phyloP scores from a whole-genome alignment of 2,329 filamentous ascomycete species.

The Triangularia setosa region DNA sequence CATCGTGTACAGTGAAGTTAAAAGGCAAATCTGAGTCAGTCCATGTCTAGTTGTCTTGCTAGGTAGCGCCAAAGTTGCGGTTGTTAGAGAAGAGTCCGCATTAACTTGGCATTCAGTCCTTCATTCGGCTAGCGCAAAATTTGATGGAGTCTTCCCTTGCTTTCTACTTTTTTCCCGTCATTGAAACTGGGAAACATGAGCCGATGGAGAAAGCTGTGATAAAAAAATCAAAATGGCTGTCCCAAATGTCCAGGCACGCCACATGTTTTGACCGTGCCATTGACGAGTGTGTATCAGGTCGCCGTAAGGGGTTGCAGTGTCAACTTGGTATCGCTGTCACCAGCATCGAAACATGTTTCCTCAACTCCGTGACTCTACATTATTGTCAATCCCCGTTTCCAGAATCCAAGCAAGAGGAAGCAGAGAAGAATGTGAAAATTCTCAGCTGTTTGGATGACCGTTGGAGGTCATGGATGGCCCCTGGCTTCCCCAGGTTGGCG shows the following conservation, averaged over 20 bases:
- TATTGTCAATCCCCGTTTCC: neutral
- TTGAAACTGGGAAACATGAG: neutral
- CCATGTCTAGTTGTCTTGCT: neutral
- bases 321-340: neutral
- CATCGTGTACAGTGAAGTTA: constrained; percentile 31
- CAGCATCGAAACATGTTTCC: neutral
- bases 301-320: neutral
- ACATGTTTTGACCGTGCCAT: neutral
- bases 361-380: neutral
- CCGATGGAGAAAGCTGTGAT: neutral
- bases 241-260: neutral
- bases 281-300: neutral
- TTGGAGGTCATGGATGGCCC: constrained; percentile 1
- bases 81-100: neutral
- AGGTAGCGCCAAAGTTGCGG: neutral
- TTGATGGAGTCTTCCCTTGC: neutral
- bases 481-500: neutral
- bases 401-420: neutral
- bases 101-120: neutral
- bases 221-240: neutral
- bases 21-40: constrained; percentile 38
- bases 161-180: neutral
- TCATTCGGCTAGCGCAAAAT: neutral
- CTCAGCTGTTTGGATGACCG: neutral
- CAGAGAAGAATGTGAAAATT: neutral